Base-by-base conservation (phyloP, 768 basidiomycete genomes). In the Pleurotus salmoneostramineus region DNA sequence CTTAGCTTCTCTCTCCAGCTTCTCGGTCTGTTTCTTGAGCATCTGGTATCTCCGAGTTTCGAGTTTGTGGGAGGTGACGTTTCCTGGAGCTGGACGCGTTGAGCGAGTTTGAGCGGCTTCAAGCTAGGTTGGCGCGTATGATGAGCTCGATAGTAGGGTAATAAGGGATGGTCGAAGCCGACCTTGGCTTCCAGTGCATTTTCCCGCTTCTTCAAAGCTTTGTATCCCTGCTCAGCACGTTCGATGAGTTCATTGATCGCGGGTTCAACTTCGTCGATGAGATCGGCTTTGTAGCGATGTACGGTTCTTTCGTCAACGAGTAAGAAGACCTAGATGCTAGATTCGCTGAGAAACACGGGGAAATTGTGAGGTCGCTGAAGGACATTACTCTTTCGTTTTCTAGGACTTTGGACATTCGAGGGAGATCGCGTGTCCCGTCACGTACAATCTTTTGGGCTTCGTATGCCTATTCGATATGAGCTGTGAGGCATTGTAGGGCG, bases 211-310 rank as follows among this genome's bases (percentile, higher is more conserved):
- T 78, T 72, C 56, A 93, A 69, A 6, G 74, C 66, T 32, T 80
- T 77, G 35, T 92, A 69, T 1, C 89, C 89, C 63, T 83, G 83
- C 64, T 91, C 86, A 0, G 89, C 85, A 21, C 83, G 80, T 56
- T 83, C 78, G 15, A 91, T 79, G 12, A 93, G 82, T 61, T 93
- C 89, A 47, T 77, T 82, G 15, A 93, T 87, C 33, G 88, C 83
- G 14, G 91, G 91, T 59, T 93, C 91, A 7, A 93, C 83, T 67
- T 92, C 91, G 54, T 90, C 88, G 1, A 82, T 85, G 42, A 93
- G 76, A 44, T 87, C 86, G 2, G 85, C 72, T 65, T 92, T 91
- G 73, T 93, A 91, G 69, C 74, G 78, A 55, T 80, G 79, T n/a
- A 92, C 80, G 0, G 85, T 88, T 10, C 75, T 78, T 68, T 93